These are phyloP conservation scores for Mycena latifolia DNA, from an alignment of 768 basidiomycete genomes.

Conservation along the genomic window DNA sequence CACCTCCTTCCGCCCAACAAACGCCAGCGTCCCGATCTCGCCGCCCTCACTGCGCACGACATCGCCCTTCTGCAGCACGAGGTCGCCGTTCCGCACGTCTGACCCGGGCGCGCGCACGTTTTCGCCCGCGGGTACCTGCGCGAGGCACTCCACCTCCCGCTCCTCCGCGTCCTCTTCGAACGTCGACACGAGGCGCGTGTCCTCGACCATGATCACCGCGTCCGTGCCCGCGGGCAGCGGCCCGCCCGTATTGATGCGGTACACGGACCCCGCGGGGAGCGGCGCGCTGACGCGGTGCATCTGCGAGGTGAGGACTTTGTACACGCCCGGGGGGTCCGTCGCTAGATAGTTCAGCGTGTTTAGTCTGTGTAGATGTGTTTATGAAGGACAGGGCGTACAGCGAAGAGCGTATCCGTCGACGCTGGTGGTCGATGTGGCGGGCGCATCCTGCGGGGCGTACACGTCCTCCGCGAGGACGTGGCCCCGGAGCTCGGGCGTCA, in stretches of 20 bases:
- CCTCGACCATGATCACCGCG: slow-evolving; percentile 93
- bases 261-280: slow-evolving; percentile 65
- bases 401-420: slow-evolving; percentile 91
- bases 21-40: slow-evolving; percentile 86
- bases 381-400: slow-evolving; percentile 54
- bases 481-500: slow-evolving; percentile 69
- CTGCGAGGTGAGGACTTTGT: slow-evolving; percentile 73
- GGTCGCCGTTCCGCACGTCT: slow-evolving; percentile 76
- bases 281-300: slow-evolving; percentile 61
- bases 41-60: slow-evolving; percentile 77
- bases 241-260: slow-evolving; percentile 89
- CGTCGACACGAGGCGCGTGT: slow-evolving; percentile 80
- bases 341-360: slow-evolving; percentile 56
- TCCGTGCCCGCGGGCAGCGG: slow-evolving; percentile 83
- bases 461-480: slow-evolving; percentile 84
- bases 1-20: slow-evolving; percentile 82
- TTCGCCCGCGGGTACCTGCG: slow-evolving; percentile 70
- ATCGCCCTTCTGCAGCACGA: slow-evolving; percentile 73
- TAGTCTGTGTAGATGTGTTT: too few relatives aligned
- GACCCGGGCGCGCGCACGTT: slow-evolving; percentile 83
- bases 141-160: slow-evolving; percentile 75
- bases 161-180: slow-evolving; percentile 70
- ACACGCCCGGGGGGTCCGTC: slow-evolving; percentile 71
- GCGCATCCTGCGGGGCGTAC: slow-evolving; percentile 72
- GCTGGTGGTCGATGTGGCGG: slow-evolving; percentile 76